Percentiles rank a stretch among this genome's conserved stretches.
phyloP scores from a whole-genome alignment of 148 eudicot species.

The Rheum nobile region DNA sequence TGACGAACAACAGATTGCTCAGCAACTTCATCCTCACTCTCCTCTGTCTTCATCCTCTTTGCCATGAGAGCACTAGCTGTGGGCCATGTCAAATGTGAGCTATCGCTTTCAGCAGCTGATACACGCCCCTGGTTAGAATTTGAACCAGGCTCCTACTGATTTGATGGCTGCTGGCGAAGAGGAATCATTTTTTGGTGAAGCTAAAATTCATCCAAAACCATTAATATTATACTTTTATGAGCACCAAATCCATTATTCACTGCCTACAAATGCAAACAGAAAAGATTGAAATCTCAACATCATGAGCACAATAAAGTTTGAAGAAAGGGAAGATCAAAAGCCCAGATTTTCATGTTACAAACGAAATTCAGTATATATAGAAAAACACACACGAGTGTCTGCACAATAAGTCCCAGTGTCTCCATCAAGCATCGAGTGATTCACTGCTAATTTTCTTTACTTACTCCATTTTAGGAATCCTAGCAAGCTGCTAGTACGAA shows the following conservation, averaged over 20 bases:
- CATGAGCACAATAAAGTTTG: not conserved
- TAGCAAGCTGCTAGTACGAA: not conserved
- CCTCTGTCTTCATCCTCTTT: slow-evolving; percentile 8
- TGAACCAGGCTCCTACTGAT: not conserved
- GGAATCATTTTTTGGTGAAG: not conserved
- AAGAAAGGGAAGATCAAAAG: not conserved
- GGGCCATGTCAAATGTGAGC: slow-evolving; percentile 6
- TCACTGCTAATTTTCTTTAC: not conserved
- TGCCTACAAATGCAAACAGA: not conserved
- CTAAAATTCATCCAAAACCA: not conserved
- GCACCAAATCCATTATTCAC: not conserved
- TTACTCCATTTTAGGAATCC: not conserved
- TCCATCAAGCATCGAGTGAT: not conserved
- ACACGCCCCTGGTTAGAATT: not conserved
- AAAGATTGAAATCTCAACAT: not conserved
- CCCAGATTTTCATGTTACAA: not conserved
- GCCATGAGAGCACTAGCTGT: slow-evolving; percentile 2
- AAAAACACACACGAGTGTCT: not conserved
- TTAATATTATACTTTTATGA: not conserved
- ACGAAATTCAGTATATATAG: not conserved
- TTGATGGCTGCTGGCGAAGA: not conserved
- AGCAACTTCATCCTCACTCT: not conserved
- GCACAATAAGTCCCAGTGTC: not conserved
- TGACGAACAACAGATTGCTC: not conserved
- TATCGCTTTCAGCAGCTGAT: slow-evolving; percentile 4